Percentiles rank a stretch among this genome's conserved stretches.
phyloP scores from a whole-genome alignment of 345 rosid genomes.

The Eucalyptus sideroxylon region DNA sequence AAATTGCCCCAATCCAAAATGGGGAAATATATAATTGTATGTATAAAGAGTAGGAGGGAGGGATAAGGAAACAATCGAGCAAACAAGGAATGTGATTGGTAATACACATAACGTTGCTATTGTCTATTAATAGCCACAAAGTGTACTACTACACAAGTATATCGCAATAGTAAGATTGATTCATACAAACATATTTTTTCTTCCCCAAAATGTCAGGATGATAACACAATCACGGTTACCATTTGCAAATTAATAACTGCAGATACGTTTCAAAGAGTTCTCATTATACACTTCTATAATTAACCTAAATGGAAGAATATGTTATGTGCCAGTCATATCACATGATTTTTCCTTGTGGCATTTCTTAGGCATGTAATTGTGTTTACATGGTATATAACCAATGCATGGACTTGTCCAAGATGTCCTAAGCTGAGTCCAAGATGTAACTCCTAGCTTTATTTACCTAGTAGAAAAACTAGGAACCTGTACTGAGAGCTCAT shows the following conservation, averaged over 20 bases:
- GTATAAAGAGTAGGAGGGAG: background rate
- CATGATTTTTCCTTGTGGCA: too few species aligned
- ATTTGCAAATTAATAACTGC: background rate
- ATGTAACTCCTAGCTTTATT: too few species aligned
- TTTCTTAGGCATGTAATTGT: too few species aligned
- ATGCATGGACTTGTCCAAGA: too few species aligned
- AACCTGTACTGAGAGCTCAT: too few species aligned
- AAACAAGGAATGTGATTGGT: background rate
- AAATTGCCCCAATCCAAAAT: background rate
- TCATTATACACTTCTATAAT: background rate
- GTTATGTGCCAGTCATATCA: background rate
- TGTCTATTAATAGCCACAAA: background rate
- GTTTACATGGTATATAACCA: too few species aligned
- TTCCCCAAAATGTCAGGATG: background rate
- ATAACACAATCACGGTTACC: background rate
- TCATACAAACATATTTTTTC: background rate
- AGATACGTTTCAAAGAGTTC: background rate
- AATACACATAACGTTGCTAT: background rate
- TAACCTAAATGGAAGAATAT: background rate
- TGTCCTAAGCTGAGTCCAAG: too few species aligned
- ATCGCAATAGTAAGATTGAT: background rate
- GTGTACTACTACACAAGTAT: background rate
- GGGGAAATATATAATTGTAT: background rate
- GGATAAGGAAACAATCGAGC: background rate
- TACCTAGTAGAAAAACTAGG: too few species aligned